These are phyloP conservation scores for Calonectria henricotiae DNA, from an alignment of 2,329 filamentous ascomycete genomes.

Conservation along the genomic window DNA sequence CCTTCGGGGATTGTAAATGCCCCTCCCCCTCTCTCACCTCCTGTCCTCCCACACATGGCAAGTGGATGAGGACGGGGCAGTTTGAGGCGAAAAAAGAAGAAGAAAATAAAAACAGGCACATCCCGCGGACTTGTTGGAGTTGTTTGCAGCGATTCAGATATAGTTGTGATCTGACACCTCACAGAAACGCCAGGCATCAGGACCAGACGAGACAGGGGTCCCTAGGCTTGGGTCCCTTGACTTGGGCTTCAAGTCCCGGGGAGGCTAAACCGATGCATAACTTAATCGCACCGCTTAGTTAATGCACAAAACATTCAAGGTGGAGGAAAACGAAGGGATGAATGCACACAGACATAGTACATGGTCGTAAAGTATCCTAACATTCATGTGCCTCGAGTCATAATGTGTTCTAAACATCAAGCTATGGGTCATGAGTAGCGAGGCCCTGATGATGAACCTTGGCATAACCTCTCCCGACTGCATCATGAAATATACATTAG, in stretches of 20 bases:
- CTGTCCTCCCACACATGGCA: slow-evolving; percentile 15
- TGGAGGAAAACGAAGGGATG: slow-evolving; percentile 8
- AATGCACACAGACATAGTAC: slow-evolving; percentile 11
- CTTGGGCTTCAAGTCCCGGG: not conserved
- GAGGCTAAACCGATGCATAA: slow-evolving; percentile 29
- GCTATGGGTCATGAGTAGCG: slow-evolving; percentile 41
- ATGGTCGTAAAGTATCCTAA: slow-evolving; percentile 24
- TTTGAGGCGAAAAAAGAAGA: slow-evolving; percentile 19
- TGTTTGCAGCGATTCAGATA: too few relatives aligned
- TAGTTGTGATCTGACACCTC: slow-evolving; percentile 7
- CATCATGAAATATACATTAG: slow-evolving; percentile 48
- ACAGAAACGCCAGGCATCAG: not conserved
- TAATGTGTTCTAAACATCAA: slow-evolving; percentile 33
- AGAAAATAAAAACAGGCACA: not conserved
- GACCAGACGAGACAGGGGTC: slow-evolving; percentile 16
- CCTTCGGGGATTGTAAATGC: not conserved
- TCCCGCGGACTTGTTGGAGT: slow-evolving; percentile 2
- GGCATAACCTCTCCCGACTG: slow-evolving; percentile 32
- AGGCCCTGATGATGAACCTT: slow-evolving; percentile 36
- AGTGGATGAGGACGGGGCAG: not conserved
- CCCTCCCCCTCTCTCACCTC: not conserved
- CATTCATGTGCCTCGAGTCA: slow-evolving; percentile 27
- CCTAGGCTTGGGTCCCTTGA: slow-evolving; percentile 26
- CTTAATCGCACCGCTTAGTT: slow-evolving; percentile 10
- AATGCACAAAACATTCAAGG: slow-evolving; percentile 12